A percentile compares a stretch with the other conserved stretches of the same genome.
Evolutionary conservation across 768 basidiomycete species (phyloP).

Genomic region (Phylloporus scabripes): DNA sequence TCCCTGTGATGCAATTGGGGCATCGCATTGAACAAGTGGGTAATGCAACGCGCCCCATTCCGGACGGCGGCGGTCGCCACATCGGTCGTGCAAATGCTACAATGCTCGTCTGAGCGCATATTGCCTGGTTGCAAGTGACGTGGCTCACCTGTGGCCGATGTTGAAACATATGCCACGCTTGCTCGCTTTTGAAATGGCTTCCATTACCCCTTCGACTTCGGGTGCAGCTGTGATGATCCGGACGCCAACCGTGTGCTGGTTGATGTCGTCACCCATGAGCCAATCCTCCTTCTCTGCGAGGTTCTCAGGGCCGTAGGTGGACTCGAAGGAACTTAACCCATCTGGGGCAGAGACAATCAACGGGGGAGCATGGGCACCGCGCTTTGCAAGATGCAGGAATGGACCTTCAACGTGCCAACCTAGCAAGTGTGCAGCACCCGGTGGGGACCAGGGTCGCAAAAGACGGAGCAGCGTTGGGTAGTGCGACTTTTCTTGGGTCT

Average conservation of each 20-base stretch:
- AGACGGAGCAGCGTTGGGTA: slow-evolving; percentile 68
- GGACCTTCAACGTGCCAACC: slow-evolving; percentile 94
- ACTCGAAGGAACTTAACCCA: slow-evolving; percentile 66
- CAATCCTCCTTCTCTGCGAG: slow-evolving; percentile 62
- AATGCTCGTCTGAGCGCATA: slow-evolving; percentile 1
- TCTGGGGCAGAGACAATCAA: slow-evolving; percentile 57
- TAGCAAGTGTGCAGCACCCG: slow-evolving; percentile 63
- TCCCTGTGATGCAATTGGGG: slow-evolving; percentile 86
- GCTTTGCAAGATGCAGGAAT: slow-evolving; percentile 76
- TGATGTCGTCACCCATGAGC: slow-evolving; percentile 41
- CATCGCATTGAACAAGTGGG: slow-evolving; percentile 94
- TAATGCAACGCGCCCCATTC: slow-evolving; percentile 78
- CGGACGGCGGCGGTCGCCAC: slow-evolving; percentile 65
- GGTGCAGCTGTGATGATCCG: slow-evolving; percentile 85
- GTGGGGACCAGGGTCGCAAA: slow-evolving; percentile 60
- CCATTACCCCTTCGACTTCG: slow-evolving; percentile 79
- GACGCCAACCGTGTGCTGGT: slow-evolving; percentile 43
- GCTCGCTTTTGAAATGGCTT: slow-evolving; percentile 52
- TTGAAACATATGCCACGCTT: slow-evolving; percentile 70
- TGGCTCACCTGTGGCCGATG: slow-evolving; percentile 78
- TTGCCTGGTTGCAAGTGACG: background rate
- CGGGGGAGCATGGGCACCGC: slow-evolving; percentile 73
- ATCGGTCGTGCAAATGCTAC: slow-evolving; percentile 68
- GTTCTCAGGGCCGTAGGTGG: slow-evolving; percentile 65
- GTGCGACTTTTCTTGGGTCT: slow-evolving; percentile 76